phyloP scores from a whole-genome alignment of 1,284 basidiomycete species.

The Ceratobasidium sp. region DNA sequence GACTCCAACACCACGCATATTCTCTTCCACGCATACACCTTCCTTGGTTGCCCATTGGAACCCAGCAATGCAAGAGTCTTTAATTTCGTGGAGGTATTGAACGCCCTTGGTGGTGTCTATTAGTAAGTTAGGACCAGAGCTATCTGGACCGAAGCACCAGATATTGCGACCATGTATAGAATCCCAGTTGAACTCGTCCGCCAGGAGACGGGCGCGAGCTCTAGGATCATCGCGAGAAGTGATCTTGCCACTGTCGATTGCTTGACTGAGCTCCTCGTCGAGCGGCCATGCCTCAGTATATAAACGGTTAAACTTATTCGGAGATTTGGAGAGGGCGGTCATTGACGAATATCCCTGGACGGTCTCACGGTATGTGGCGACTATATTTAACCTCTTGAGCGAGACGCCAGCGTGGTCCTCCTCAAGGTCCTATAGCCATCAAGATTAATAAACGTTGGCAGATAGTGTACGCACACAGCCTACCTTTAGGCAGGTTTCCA shows the following conservation, averaged over 20 bases:
- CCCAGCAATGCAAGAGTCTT: conserved; percentile 96
- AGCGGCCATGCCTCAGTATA: conserved; percentile 79
- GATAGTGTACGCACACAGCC: conserved; percentile 93
- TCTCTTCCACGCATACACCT: conserved; percentile 70
- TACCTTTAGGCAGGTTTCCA: conserved; percentile 80
- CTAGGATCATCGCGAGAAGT: conserved; percentile 94
- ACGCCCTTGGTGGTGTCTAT: conserved; percentile 97
- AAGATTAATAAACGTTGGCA: conserved; percentile 84
- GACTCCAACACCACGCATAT: conserved; percentile 74
- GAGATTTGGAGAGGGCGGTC: conserved; percentile 61
- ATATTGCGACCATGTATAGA: conserved; percentile 96
- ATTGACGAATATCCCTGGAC: conserved; percentile 96
- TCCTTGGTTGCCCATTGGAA: conserved; percentile 99
- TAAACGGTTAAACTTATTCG: conserved; percentile 1
- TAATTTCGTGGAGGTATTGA: conserved; percentile 87
- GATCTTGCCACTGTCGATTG: conserved; percentile 91
- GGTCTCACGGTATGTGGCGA: conserved; percentile 98
- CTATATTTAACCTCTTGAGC: conserved; percentile 99
- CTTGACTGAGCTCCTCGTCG: conserved; percentile 92
- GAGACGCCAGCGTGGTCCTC: conserved; percentile 98
- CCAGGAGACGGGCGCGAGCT: conserved; percentile 93
- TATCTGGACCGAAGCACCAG: conserved; percentile 99
- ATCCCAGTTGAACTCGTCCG: conserved; percentile 99
- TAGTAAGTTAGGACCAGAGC: conserved; percentile 92
- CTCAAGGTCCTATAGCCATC: conserved; percentile 62